Base-by-base conservation (phyloP, 2,329 filamentous ascomycete genomes). In the Chaetoscypha palmicola region DNA sequence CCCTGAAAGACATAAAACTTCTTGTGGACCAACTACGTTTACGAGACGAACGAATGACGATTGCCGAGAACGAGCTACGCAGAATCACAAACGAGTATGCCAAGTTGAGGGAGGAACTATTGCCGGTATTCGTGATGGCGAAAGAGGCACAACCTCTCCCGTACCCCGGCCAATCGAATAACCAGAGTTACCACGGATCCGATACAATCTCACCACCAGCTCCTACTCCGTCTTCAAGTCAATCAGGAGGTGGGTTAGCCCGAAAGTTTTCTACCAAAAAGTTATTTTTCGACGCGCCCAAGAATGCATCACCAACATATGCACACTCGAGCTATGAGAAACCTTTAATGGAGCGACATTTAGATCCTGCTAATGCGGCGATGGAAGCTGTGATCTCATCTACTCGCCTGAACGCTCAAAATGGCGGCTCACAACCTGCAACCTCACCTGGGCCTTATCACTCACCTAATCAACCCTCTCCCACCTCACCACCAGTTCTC, bases 121-220 rank as follows among this genome's bases (percentile, higher is more conserved):
- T 97, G 23, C 91, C 92, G 3, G 83, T 94, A 16, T 79, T 96
- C 58, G 86, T 90, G 50, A 80, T 95, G 59, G 85, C 83, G 58
- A 97, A 97, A 68, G 90, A 97, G 62, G 84, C 84, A 52, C 87
- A 95, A 61, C 91, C 91, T 26, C 71, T 97, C 17, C 90, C 90
- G 21, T 71, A 71, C 49, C 52, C 24, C 46, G 58, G 9, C 43
- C 46, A 28, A 53, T 58, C 38, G 46, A 56, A 28, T 58, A 63
- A 45, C 50, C 45, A n/a, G 51, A 53, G 24, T 5, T 80, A 77
- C 62, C 76, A 79, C 52, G 59, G 57, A 62, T 48, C 51, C 16
- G 61, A 52, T 24, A 73, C 66, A 2, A 62, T 75, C 40, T 78
- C 77, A 8, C 77, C 77, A 23, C 74, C 77, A 4, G 76, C 69